Percentiles rank a stretch among this genome's conserved stretches.
Conservation (phyloP, 176 grass and related monocot genomes). For the Oryza australiensis region DNA sequence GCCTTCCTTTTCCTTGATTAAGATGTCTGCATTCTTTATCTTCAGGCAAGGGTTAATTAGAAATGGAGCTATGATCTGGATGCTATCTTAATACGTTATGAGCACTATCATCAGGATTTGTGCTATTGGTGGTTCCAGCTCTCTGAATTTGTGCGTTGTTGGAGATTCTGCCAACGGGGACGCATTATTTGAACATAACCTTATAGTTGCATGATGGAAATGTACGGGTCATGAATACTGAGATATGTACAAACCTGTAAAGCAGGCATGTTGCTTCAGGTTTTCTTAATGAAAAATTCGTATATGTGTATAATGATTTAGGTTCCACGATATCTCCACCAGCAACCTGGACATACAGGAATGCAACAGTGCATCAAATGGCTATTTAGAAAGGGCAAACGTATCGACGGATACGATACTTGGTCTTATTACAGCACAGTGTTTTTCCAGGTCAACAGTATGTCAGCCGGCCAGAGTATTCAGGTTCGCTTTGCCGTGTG, state of each 20-base stretch:
- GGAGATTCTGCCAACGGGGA: constrained; percentile 43
- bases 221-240: not conserved
- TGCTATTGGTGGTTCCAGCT: not conserved
- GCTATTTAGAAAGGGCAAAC: not conserved
- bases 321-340: not conserved
- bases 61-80: constrained; percentile 30
- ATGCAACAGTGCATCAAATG: constrained; percentile 3
- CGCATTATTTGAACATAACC: not conserved
- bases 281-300: not conserved
- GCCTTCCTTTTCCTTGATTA: constrained; percentile 20
- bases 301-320: not conserved
- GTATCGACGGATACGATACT: not conserved
- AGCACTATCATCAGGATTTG: constrained; percentile 3
- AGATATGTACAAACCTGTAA: constrained; percentile 12
- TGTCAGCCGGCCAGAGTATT: not conserved
- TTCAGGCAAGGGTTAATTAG: not conserved
- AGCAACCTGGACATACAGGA: not conserved
- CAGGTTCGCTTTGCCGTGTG: constrained; percentile 23
- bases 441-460: constrained; percentile 23
- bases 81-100: not conserved
- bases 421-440: not conserved
- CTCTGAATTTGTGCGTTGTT: not conserved
- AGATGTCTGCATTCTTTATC: not conserved
- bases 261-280: not conserved
- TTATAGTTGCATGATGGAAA: constrained; percentile 24